Conservation (phyloP, 2,329 filamentous ascomycete species). For the Penicillium rolfsii region DNA sequence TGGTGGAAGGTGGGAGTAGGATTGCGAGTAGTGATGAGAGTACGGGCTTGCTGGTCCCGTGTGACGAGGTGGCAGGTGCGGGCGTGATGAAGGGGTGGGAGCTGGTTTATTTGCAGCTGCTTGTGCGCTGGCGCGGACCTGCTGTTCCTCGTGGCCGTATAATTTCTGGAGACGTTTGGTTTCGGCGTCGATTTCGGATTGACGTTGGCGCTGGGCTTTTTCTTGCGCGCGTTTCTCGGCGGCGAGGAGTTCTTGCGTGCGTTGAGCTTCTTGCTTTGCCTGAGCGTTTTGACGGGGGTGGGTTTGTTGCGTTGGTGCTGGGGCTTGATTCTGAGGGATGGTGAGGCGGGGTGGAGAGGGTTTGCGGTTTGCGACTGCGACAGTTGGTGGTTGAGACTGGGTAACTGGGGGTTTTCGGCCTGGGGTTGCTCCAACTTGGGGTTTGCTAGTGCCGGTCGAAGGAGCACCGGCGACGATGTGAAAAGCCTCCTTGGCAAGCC, state of each 20-base stretch:
- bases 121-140: constrained; percentile 25
- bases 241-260: constrained; percentile 56
- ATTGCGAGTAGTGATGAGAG: constrained; percentile 23
- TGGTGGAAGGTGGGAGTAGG: constrained; percentile 27
- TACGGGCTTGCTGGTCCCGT: constrained; percentile 23
- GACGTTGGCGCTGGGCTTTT: constrained; percentile 50
- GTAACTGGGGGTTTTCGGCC: constrained; percentile 39
- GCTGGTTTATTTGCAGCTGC: constrained; percentile 16
- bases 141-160: constrained; percentile 55
- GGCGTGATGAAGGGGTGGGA: constrained; percentile 16
- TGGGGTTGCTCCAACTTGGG: constrained; percentile 6
- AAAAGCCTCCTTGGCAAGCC: constrained; percentile 73
- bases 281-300: constrained; percentile 42
- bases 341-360: constrained; percentile 13
- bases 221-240: constrained; percentile 49
- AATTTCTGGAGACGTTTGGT: constrained; percentile 69
- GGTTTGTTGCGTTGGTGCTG: constrained; percentile 7
- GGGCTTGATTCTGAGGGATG: constrained; percentile 19
- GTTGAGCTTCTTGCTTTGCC: constrained; percentile 53
- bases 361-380: constrained; percentile 19
- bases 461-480: constrained; percentile 57
- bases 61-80: constrained; percentile 25
- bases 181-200: constrained; percentile 71
- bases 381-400: constrained; percentile 25
- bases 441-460: constrained; percentile 2